Percentiles rank a stretch among this genome's conserved stretches.
These are phyloP conservation scores for Babesia bovis DNA, from an alignment of 169 alveolate genomes.

Conservation along the genomic window DNA sequence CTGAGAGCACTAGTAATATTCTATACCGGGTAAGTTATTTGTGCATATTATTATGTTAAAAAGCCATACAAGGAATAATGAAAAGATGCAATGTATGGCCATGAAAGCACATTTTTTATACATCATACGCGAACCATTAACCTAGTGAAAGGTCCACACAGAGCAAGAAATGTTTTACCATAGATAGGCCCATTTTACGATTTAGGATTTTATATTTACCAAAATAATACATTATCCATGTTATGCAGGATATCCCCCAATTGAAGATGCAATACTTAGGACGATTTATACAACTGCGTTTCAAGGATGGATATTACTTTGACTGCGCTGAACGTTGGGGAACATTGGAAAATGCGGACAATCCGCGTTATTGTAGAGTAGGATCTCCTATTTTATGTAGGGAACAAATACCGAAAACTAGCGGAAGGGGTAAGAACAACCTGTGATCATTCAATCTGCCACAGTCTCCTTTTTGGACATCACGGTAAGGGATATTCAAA, in stretches of 20 bases:
- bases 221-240: too few species aligned
- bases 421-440: neutral
- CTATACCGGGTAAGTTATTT: slow-evolving; percentile 31
- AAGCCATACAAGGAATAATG: neutral
- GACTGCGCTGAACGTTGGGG: slow-evolving; percentile 66
- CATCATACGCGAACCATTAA: too few species aligned
- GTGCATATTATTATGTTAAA: too few species aligned
- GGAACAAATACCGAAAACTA: neutral
- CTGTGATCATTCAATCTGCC: too few species aligned
- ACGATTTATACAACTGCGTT: slow-evolving; percentile 28
- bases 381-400: slow-evolving; percentile 55
- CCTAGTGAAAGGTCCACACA: too few species aligned
- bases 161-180: too few species aligned
- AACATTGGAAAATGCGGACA: slow-evolving; percentile 10
- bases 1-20: slow-evolving; percentile 9
- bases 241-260: slow-evolving; percentile 29
- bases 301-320: slow-evolving; percentile 56
- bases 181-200: too few species aligned
- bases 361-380: slow-evolving; percentile 34
- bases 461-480: slow-evolving; percentile 24
- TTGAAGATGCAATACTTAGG: slow-evolving; percentile 30
- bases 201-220: too few species aligned
- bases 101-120: too few species aligned
- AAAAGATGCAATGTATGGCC: too few species aligned
- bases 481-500: neutral